Evolutionary conservation across 2,329 filamentous ascomycete genomes (phyloP).

Genomic region (Phyllosticta ampelicida): DNA sequence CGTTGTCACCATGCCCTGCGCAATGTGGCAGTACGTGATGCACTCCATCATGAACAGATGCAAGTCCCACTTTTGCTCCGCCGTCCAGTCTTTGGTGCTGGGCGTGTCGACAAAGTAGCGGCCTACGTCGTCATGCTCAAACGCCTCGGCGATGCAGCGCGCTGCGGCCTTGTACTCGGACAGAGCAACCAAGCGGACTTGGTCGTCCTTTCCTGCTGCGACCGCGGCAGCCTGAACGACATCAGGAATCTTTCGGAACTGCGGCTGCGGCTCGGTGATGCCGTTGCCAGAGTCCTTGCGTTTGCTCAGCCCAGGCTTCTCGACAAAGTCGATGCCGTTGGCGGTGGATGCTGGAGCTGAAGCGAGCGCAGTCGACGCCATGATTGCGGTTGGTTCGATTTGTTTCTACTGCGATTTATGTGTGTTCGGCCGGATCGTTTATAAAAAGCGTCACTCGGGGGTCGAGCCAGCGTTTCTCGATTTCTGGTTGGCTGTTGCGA

Average conservation of each 20-base stretch:
- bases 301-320: constrained; percentile 30
- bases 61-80: constrained; percentile 62
- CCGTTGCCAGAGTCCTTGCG: constrained; percentile 10
- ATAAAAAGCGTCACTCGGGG: constrained; percentile 26
- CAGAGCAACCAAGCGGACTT: constrained; percentile 52
- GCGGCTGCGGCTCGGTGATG: neutral
- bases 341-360: too few species aligned
- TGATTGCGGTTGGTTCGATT: constrained; percentile 32
- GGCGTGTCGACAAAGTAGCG: constrained; percentile 65
- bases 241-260: neutral
- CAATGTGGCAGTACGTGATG: constrained; percentile 62
- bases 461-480: constrained; percentile 26
- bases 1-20: constrained; percentile 62
- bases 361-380: constrained; percentile 30
- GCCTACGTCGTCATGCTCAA: constrained; percentile 62
- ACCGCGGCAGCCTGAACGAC: constrained; percentile 1
- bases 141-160: constrained; percentile 63
- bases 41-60: constrained; percentile 71
- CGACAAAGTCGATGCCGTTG: constrained; percentile 22
- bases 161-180: constrained; percentile 62
- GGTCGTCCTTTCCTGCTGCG: constrained; percentile 23
- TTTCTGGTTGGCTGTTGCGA: constrained; percentile 20
- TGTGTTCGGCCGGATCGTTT: constrained; percentile 38
- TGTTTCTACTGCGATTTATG: constrained; percentile 34
- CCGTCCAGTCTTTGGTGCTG: constrained; percentile 51